phyloP scores from a whole-genome alignment of 768 basidiomycete genomes.

The Mrakia hoshinonis region DNA sequence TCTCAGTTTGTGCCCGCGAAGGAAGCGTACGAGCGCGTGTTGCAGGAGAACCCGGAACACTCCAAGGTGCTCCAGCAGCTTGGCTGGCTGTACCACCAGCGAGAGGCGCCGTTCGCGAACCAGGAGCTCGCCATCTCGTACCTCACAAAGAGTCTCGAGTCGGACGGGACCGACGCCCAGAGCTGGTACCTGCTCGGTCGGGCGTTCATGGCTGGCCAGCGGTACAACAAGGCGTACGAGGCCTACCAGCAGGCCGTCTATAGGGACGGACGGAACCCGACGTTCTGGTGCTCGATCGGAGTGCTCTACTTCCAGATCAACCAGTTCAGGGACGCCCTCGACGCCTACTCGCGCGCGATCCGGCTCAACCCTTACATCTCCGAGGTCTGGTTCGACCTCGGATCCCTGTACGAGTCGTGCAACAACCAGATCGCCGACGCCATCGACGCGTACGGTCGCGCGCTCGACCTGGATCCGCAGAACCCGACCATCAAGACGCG shows the following conservation, averaged over 20 bases:
- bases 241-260: conserved; percentile 99
- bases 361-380: conserved; percentile 97
- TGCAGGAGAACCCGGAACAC: conserved; percentile 83
- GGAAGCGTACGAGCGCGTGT: conserved; percentile 92
- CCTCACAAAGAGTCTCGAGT: conserved; percentile 88
- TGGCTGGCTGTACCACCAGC: conserved; percentile 95
- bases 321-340: conserved; percentile 95
- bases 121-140: conserved; percentile 90
- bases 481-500: conserved; percentile 77
- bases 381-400: conserved; percentile 93
- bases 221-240: conserved; percentile 99
- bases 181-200: conserved; percentile 98
- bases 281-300: conserved; percentile 99
- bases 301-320: conserved; percentile 99
- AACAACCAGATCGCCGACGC: conserved; percentile 99
- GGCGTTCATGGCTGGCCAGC: conserved; percentile 96
- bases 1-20: conserved; percentile 74
- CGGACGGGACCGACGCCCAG: conserved; percentile 94
- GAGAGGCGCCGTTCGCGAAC: conserved; percentile 87
- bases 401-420: conserved; percentile 92
- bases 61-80: conserved; percentile 97
- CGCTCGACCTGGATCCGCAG: conserved; percentile 80
- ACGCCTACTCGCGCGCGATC: conserved; percentile 97
- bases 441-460: conserved; percentile 94
- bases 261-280: conserved; percentile 95